Base-by-base conservation (phyloP, 352 stramenopile species). In the Phytophthora sansomeana region DNA sequence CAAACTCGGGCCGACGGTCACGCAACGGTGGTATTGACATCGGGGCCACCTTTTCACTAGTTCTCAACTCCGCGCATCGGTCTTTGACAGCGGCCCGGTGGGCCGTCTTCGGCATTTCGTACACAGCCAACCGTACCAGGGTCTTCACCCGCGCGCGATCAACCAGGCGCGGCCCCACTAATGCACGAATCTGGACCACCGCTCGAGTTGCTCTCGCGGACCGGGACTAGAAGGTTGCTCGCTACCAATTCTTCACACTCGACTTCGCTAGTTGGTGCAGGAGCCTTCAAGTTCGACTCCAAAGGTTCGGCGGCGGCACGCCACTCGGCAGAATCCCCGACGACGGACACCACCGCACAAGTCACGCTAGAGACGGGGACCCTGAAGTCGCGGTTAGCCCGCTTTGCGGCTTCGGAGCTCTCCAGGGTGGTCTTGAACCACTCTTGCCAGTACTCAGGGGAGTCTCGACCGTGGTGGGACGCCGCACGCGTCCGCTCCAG, bases 321-420 rank as follows among this genome's bases (percentile, higher is more conserved):
- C 4, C 50, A 21, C 4, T 36, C 19, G 11, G 21, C 38, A 48
- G 6, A 17, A 24, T 19, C 29, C 7, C 48, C 5, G 3, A 24
- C 21, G 21, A 3, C 3, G 21, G 21, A 24, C 21, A 24, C 21
- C 21, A 3, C 3, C 3, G 21, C 21, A 32, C 48, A 17, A 30
- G 13, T 24, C 26, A 2, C 5, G 1, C 5, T 38, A 3, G 21
- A 24, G 21, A 24, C 21, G 3, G 21, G 21, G 1, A 6, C 1
- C 35, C n/a, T 8, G 13, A 41, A 41, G 16, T 38, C 44, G 6
- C 44, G 41, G n/a, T 60, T 60, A 16, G 53, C 53, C 1, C 42
- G 4, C 36, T 49, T 54, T 2, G 36, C 35, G 10, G 43, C 30
- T 7, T 3, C 9, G 3, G 47, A 65, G 29, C 3, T 32, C n/a